Conservation (phyloP, 306 rosid species). For the Quillaja saponaria region DNA sequence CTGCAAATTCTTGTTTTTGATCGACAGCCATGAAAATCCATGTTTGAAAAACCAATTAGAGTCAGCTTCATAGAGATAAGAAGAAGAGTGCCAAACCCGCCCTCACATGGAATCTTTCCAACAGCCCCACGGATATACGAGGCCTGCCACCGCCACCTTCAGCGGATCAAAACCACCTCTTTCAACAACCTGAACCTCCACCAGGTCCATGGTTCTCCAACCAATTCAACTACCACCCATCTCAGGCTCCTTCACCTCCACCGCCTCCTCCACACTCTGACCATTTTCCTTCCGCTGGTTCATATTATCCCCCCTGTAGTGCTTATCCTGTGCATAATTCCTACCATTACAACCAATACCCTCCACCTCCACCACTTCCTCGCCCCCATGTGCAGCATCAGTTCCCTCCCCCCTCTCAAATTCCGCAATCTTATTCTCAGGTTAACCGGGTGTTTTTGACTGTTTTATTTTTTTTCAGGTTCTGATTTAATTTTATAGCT, state of each 20-base stretch:
- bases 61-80: neutral
- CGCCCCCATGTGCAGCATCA: slow-evolving; percentile 48
- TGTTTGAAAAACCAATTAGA: neutral
- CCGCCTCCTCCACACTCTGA: slow-evolving; percentile 40
- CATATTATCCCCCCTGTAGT: slow-evolving; percentile 47
- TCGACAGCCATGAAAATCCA: slow-evolving; percentile 19
- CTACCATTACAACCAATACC: slow-evolving; percentile 55
- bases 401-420: slow-evolving; percentile 61
- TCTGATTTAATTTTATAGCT: neutral
- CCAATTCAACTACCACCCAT: slow-evolving; percentile 78
- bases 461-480: neutral
- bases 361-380: slow-evolving; percentile 54
- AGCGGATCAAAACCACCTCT: slow-evolving; percentile 57
- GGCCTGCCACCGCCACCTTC: slow-evolving; percentile 56
- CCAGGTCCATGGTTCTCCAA: slow-evolving; percentile 64
- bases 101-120: slow-evolving; percentile 67
- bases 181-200: slow-evolving; percentile 56
- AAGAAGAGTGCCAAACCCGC: too few relatives aligned
- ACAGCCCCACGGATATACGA: slow-evolving; percentile 58
- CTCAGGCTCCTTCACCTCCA: slow-evolving; percentile 69
- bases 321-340: slow-evolving; percentile 57
- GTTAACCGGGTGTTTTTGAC: slow-evolving; percentile 29
- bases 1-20: neutral
- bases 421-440: slow-evolving; percentile 68
- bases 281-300: slow-evolving; percentile 40